phyloP scores from a whole-genome alignment of 352 stramenopile genomes.

The Pythium brassicae region DNA sequence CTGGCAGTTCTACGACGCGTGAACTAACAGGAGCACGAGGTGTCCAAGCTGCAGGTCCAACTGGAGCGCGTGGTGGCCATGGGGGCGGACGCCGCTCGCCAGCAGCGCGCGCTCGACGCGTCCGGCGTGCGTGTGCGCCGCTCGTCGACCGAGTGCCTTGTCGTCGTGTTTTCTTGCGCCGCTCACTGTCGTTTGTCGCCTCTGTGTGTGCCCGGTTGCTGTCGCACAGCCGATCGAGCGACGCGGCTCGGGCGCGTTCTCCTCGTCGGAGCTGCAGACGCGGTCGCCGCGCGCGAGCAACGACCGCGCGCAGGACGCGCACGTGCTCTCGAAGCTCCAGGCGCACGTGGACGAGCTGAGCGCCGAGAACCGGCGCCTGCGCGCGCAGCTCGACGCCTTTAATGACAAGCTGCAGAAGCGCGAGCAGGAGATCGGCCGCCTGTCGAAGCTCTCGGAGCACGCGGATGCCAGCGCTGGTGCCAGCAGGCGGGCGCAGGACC shows the following conservation, averaged over 20 bases:
- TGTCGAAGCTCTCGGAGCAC: conserved; percentile 45
- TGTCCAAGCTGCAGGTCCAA: conserved; percentile 61
- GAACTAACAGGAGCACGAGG: conserved; percentile 39
- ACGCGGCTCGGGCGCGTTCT: conserved; percentile 15
- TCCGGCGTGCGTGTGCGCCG: conserved; percentile 5
- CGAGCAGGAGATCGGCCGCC: conserved; percentile 63
- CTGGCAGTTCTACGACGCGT: too few relatives aligned
- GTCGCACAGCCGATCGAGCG: conserved; percentile 27
- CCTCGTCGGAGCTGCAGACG: conserved; percentile 3
- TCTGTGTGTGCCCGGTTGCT: not conserved
- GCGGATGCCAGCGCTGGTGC: conserved; percentile 22
- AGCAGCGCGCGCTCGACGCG: conserved; percentile 5
- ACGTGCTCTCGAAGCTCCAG: conserved; percentile 41
- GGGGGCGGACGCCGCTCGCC: conserved; percentile 16
- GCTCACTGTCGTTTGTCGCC: not conserved
- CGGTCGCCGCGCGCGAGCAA: not conserved
- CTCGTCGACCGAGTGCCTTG: too few relatives aligned
- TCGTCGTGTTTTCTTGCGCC: too few relatives aligned
- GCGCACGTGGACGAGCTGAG: conserved; percentile 40
- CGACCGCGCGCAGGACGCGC: conserved; percentile 16
- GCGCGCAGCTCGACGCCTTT: conserved; percentile 32
- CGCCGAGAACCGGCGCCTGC: conserved; percentile 40
- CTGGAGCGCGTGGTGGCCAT: conserved; percentile 48
- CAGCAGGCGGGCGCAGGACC: conserved; percentile 30
- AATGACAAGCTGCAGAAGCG: conserved; percentile 50